Base-by-base conservation (phyloP, 2,329 filamentous ascomycete genomes). In the Helicocarpus griseus region DNA sequence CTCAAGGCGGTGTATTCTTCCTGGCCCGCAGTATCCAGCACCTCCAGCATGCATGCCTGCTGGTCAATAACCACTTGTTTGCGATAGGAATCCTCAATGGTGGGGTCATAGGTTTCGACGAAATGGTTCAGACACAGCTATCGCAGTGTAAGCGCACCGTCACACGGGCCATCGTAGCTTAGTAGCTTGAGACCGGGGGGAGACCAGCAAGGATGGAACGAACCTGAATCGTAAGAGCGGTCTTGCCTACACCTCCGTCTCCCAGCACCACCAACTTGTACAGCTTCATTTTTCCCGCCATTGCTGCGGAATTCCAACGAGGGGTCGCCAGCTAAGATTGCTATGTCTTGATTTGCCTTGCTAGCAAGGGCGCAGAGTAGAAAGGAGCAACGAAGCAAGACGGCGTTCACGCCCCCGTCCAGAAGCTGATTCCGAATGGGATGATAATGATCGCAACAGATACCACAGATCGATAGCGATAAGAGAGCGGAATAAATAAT, bases 81-180 rank as follows among this genome's bases (percentile, higher is more conserved):
- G 56, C 81, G 78, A 65, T 84, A 84, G 41, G 81, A 83, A 63
- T 84, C 81, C 69, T 84, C 81, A 61, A 84, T 84, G 54, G 81
- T 83, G 44, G 81, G 81, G 64, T 84, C 81, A 64, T 84, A 84
- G 44, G 89, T 96, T 75, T 97, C 91, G 64, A 97, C 90, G 69
- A 98, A 98, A 73, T 98, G 93, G 72, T 97, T 94, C 65, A 97
- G 75, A 70, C 93, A 97, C 63, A 98, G 79, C 83, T 98, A 63
- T 40, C n/a, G 24, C 29, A 39, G n/a, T 39, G 35, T 49, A 48
- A 57, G 55, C 48, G 39, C 40, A 31, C 35, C 50, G n/a, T 46
- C 36, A 29, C n/a, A n/a, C n/a, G n/a, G n/a, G n/a, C n/a, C n/a
- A n/a, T n/a, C n/a, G n/a, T n/a, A n/a, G n/a, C n/a, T n/a, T n/a